Base-by-base conservation (phyloP, 1,139 yeast genomes). In the Neolecta irregularis region DNA sequence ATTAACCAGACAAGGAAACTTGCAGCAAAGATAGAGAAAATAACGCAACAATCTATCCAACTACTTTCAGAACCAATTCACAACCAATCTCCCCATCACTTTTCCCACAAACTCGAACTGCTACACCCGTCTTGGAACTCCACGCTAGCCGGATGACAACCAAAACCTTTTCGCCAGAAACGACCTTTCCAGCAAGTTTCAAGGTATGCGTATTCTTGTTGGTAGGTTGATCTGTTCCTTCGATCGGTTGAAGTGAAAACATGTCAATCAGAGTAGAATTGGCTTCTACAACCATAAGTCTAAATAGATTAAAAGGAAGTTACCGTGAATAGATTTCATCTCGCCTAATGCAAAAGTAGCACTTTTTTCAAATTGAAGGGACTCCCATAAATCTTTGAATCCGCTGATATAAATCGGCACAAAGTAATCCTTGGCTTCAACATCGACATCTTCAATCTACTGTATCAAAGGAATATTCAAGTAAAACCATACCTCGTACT, bases 391-490 rank as follows among this genome's bases (percentile, higher is more conserved):
- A 36, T 69, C 63, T 5, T 77, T 69, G 54, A 85, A 85, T 58
- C 74, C 72, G 37, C 91, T 80, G 44, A 77, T 70, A 54, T 72
- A 83, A 22, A 81, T 65, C 36, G 94, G 93, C 38, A 61, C 58
- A 39, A 83, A 65, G 57, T 74, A 88, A 55, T 83, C 95, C 33
- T 94, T 93, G 9, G 91, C 77, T 26, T 61, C 61, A 37, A 88
- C 54, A 41, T 71, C 74, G 52, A 85, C 63, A 44, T 77, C 77
- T 54, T 85, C 95, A 46, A 28, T 13, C 31, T 28, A 7, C 22
- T 28, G 20, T 20, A 7, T 7, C n/a, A 17, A 25, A 28, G 7
- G 22, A 20, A 15, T 13, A 28, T 1, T 6, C 22, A 28, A 20
- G 22, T 9, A 16, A 16, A 12, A 6, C 12, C 22, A 16, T 20